phyloP scores from a whole-genome alignment of 2,329 filamentous ascomycete species.

The Scleromitrula shiraiana region DNA sequence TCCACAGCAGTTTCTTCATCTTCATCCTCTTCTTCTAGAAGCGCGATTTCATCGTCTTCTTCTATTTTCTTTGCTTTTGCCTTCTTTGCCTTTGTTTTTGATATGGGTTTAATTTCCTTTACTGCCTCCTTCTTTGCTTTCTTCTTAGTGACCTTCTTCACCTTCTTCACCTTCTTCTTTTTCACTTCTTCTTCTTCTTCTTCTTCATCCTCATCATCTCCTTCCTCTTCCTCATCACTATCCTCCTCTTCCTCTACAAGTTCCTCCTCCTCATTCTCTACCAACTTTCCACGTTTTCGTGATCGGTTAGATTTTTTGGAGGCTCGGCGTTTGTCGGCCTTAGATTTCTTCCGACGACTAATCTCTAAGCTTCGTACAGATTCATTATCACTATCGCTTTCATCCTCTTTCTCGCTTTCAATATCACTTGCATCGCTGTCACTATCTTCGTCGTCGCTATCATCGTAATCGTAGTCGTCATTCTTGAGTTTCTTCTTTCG shows the following conservation, averaged over 20 bases:
- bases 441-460: neutral
- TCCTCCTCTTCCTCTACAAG: neutral
- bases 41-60: slow-evolving; percentile 1
- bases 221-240: neutral
- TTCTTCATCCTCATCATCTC: neutral
- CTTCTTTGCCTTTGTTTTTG: neutral
- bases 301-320: neutral
- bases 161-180: neutral
- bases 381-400: neutral
- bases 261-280: no score
- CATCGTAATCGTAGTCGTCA: neutral
- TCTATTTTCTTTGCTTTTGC: neutral
- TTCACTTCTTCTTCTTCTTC: neutral
- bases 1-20: neutral
- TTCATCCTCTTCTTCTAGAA: neutral
- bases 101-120: neutral
- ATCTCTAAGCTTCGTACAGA: neutral
- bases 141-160: neutral
- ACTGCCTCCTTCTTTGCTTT: neutral
- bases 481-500: neutral
- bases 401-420: neutral
- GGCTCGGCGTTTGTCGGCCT: neutral
- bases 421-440: neutral
- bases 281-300: neutral
- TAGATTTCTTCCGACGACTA: neutral